These are phyloP conservation scores for Lachancea meyersii DNA, from an alignment of 805 yeast genomes.

Conservation along the genomic window DNA sequence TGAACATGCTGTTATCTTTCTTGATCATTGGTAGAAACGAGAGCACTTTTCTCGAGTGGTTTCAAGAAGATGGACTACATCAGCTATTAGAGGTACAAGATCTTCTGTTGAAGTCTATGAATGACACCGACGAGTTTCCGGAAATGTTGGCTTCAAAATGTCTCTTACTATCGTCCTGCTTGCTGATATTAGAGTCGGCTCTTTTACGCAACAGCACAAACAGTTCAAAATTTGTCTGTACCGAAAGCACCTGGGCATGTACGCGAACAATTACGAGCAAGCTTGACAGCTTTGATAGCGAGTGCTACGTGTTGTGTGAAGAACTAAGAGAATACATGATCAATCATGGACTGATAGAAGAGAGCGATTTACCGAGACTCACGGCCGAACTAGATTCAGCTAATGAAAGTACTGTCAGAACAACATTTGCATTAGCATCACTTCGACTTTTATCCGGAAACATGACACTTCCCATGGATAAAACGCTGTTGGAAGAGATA, in stretches of 20 bases:
- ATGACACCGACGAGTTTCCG: slow-evolving; percentile 23
- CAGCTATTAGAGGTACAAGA: slow-evolving; percentile 16
- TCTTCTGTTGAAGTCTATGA: slow-evolving; percentile 23
- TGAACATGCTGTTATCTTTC: slow-evolving; percentile 21
- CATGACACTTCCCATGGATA: neutral
- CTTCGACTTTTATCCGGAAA: neutral
- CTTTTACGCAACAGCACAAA: neutral
- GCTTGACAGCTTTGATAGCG: slow-evolving; percentile 20
- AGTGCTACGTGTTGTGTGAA: slow-evolving; percentile 20
- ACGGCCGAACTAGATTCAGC: neutral
- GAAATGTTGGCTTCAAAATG: slow-evolving; percentile 25
- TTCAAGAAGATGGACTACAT: slow-evolving; percentile 21
- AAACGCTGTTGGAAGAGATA: neutral
- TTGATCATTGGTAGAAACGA: slow-evolving; percentile 10
- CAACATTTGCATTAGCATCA: slow-evolving; percentile 1
- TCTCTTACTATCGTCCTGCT: slow-evolving; percentile 21
- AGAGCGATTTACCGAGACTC: neutral
- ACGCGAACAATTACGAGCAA: slow-evolving; percentile 16
- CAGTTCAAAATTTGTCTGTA: neutral
- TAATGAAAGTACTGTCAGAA: neutral
- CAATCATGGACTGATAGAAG: neutral
- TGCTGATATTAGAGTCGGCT: slow-evolving; percentile 11
- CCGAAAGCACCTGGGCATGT: slow-evolving; percentile 20
- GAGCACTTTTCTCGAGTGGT: slow-evolving; percentile 19
- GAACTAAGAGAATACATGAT: slow-evolving; percentile 20